Evolutionary conservation across 495 filamentous ascomycete species (phyloP).

Genomic region (Durotheca rogersii): DNA sequence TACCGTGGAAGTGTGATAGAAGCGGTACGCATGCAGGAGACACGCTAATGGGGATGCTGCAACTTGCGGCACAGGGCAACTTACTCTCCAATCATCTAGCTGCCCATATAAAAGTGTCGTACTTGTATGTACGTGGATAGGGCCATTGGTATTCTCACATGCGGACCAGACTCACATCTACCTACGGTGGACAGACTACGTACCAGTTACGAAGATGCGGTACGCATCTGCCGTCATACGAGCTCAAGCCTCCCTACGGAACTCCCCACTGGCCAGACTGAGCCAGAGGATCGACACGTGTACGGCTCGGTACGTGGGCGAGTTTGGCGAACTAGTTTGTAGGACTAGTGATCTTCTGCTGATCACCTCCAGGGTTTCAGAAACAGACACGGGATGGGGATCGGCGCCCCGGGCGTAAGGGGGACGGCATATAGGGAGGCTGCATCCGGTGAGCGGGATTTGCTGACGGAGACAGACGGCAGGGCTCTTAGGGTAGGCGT

Average conservation of each 20-base stretch:
- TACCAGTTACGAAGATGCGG: conserved; percentile 12
- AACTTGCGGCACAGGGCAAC: conserved; percentile 21
- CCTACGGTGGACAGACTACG: not conserved
- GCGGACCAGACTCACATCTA: conserved; percentile 5
- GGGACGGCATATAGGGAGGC: conserved; percentile 29
- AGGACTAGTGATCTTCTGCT: conserved; percentile 10
- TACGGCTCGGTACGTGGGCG: not conserved
- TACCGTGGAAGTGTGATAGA: too few relatives aligned
- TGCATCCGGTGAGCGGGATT: conserved; percentile 28
- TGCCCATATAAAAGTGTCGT: conserved; percentile 12
- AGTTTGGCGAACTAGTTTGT: not conserved
- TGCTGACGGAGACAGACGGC: conserved; percentile 12
- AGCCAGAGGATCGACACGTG: conserved; percentile 26
- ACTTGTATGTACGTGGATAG: conserved; percentile 12
- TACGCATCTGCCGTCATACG: conserved; percentile 25
- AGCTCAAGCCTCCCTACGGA: conserved; percentile 16
- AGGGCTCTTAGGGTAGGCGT: too few relatives aligned
- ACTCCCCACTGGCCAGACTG: conserved; percentile 23
- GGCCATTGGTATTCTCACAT: conserved; percentile 12
- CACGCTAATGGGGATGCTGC: conserved; percentile 8
- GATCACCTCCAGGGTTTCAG: conserved; percentile 16
- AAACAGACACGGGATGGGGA: conserved; percentile 24
- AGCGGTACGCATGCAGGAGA: conserved; percentile 5
- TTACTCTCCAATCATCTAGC: not conserved
- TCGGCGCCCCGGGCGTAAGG: conserved; percentile 30